Evolutionary conservation across 2,329 filamentous ascomycete genomes (phyloP).

Genomic region (Mariannaea sp.): DNA sequence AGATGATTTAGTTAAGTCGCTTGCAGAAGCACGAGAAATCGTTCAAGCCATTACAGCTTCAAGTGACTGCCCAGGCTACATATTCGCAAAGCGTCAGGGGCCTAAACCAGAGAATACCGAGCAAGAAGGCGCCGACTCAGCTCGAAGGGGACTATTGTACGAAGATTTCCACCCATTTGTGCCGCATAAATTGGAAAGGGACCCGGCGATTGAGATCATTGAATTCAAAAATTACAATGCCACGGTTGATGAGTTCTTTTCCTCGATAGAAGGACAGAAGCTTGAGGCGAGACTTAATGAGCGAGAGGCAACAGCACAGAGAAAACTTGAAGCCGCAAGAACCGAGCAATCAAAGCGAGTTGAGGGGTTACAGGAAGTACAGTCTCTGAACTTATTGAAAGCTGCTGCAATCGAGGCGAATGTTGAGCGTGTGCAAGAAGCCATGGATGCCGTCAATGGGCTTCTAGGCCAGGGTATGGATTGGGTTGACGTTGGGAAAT

Average conservation of each 20-base stretch:
- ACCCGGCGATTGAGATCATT: slow-evolving; percentile 69
- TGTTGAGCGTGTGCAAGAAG: slow-evolving; percentile 87
- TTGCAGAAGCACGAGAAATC: slow-evolving; percentile 72
- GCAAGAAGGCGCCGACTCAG: slow-evolving; percentile 43
- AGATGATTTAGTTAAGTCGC: slow-evolving; percentile 67
- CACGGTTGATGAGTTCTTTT: slow-evolving; percentile 96
- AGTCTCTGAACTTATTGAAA: slow-evolving; percentile 83
- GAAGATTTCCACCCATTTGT: slow-evolving; percentile 95
- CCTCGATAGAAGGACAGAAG: slow-evolving; percentile 92
- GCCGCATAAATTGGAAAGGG: slow-evolving; percentile 76
- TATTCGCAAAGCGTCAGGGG: slow-evolving; percentile 72
- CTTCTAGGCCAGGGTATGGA: slow-evolving; percentile 96
- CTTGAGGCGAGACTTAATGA: slow-evolving; percentile 83
- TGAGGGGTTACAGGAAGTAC: slow-evolving; percentile 79
- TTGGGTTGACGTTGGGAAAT: slow-evolving; percentile 86
- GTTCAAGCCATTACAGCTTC: slow-evolving; percentile 70
- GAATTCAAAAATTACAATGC: slow-evolving; percentile 87
- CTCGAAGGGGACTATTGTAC: slow-evolving; percentile 67
- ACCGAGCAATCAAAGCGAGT: slow-evolving; percentile 85
- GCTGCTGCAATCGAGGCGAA: slow-evolving; percentile 91
- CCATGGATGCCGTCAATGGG: slow-evolving; percentile 88
- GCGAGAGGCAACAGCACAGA: slow-evolving; percentile 78
- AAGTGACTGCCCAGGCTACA: slow-evolving; percentile 77
- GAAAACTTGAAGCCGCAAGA: slow-evolving; percentile 83
- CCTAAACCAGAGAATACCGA: slow-evolving; percentile 30